A percentile compares a stretch with the other conserved stretches of the same genome.
Evolutionary conservation across 1,139 yeast species (phyloP).

Genomic region (Candida pseudoviswanathii): DNA sequence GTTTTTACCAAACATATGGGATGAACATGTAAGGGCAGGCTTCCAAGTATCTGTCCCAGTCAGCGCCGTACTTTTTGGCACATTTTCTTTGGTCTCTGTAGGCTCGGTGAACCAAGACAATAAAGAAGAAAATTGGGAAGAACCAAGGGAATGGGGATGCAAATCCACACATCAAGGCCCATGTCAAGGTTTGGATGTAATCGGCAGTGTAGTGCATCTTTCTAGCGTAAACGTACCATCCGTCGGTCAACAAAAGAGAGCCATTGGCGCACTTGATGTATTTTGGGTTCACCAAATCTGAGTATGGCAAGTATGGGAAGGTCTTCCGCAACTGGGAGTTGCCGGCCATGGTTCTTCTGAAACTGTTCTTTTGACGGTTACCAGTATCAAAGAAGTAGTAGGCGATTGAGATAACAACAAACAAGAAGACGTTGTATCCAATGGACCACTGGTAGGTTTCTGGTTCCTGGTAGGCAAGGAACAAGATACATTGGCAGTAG

Average conservation of each 20-base stretch:
- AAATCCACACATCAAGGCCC: conserved; percentile 93
- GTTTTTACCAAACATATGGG: conserved; percentile 69
- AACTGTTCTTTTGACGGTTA: conserved; percentile 92
- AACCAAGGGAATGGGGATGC: conserved; percentile 92
- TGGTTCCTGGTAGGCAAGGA: conserved; percentile 80
- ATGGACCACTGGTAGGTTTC: conserved; percentile 74
- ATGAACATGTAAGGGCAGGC: conserved; percentile 91
- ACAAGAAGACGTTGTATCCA: conserved; percentile 57
- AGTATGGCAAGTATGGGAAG: conserved; percentile 91
- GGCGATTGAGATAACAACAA: conserved; percentile 60
- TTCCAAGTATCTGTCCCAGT: conserved; percentile 85
- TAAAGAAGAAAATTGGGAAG: conserved; percentile 86
- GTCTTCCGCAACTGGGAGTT: conserved; percentile 73
- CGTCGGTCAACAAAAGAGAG: conserved; percentile 80
- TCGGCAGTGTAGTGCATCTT: conserved; percentile 96
- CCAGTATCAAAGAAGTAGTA: conserved; percentile 94
- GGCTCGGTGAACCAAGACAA: conserved; percentile 87
- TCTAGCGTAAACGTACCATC: conserved; percentile 92
- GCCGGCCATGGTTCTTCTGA: conserved; percentile 86
- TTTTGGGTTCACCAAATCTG: conserved; percentile 76
- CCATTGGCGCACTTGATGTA: conserved; percentile 87
- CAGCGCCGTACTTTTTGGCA: conserved; percentile 83
- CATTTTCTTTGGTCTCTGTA: conserved; percentile 85
- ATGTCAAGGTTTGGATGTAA: conserved; percentile 79
- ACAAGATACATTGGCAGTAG: conserved; percentile 90